phyloP scores from a whole-genome alignment of 73 alveolate genomes.

The Effrenium voratum region DNA sequence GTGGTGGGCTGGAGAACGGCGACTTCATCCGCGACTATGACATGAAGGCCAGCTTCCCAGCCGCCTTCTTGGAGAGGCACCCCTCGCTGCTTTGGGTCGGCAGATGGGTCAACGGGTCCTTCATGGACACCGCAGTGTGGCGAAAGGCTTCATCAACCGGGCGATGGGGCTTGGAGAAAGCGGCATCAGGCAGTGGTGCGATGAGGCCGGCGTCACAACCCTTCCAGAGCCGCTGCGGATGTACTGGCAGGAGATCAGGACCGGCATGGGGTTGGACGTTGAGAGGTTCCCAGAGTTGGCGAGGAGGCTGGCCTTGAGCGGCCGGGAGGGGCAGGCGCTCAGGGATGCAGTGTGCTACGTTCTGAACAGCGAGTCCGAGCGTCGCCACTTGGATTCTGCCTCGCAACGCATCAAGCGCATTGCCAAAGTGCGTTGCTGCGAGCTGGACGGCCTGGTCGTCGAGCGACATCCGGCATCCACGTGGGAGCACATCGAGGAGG shows the following conservation, averaged over 20 bases:
- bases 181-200: not conserved
- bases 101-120: not conserved
- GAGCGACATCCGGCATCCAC: not conserved
- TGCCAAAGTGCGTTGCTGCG: not conserved
- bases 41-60: not conserved
- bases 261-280: not conserved
- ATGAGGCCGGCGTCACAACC: not conserved
- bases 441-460: not conserved
- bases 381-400: not conserved
- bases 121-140: not conserved
- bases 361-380: not conserved
- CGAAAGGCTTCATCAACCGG: not conserved
- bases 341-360: not conserved
- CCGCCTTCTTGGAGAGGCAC: not conserved
- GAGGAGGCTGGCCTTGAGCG: not conserved
- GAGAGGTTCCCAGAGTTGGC: not conserved
- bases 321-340: not conserved
- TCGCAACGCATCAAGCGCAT: not conserved
- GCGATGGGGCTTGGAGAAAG: not conserved
- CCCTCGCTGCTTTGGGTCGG: not conserved
- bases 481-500: not conserved
- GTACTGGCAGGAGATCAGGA: not conserved
- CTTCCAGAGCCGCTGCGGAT: not conserved
- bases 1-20: not conserved
- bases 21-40: not conserved